A percentile compares a stretch with the other conserved stretches of the same genome.
Evolutionary conservation across 345 rosid species (phyloP).

Genomic region (Brassica incana): DNA sequence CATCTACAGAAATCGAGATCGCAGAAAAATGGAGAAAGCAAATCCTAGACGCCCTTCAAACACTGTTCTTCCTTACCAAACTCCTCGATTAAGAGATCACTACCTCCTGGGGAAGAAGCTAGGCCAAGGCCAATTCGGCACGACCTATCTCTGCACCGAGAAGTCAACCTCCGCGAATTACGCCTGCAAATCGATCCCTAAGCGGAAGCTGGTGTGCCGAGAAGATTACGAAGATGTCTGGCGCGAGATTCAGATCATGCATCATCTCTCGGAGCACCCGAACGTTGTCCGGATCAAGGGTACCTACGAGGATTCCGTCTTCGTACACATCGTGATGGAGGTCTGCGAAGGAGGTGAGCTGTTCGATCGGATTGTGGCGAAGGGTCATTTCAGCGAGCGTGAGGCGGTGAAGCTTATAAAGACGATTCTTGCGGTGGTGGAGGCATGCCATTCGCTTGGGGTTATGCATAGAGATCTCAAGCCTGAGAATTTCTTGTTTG

Average conservation of each 20-base stretch:
- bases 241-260: constrained; percentile 99
- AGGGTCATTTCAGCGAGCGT: constrained; percentile 94
- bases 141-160: constrained; percentile 77
- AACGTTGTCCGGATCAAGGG: constrained; percentile 85
- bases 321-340: constrained; percentile 98
- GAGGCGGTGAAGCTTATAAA: constrained; percentile 88
- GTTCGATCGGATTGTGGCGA: constrained; percentile 88
- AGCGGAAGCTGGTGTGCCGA: constrained; percentile 81
- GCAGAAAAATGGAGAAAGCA: constrained; percentile 35
- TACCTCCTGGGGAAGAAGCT: constrained; percentile 80
- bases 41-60: constrained; percentile 42
- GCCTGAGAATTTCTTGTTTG: constrained; percentile 97
- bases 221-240: constrained; percentile 97
- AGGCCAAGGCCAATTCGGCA: constrained; percentile 99
- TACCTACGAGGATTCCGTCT: constrained; percentile 85
- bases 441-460: constrained; percentile 92
- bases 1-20: constrained; percentile 32
- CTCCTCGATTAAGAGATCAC: constrained; percentile 82
- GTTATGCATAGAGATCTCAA: constrained; percentile 98
- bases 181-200: constrained; percentile 96
- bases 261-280: constrained; percentile 83
- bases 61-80: constrained; percentile 77
- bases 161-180: constrained; percentile 51
- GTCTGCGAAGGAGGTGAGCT: constrained; percentile 96
- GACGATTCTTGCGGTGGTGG: constrained; percentile 87